Evolutionary conservation across 306 rosid genomes (phyloP).

Genomic region (Vigna nakashimae): DNA sequence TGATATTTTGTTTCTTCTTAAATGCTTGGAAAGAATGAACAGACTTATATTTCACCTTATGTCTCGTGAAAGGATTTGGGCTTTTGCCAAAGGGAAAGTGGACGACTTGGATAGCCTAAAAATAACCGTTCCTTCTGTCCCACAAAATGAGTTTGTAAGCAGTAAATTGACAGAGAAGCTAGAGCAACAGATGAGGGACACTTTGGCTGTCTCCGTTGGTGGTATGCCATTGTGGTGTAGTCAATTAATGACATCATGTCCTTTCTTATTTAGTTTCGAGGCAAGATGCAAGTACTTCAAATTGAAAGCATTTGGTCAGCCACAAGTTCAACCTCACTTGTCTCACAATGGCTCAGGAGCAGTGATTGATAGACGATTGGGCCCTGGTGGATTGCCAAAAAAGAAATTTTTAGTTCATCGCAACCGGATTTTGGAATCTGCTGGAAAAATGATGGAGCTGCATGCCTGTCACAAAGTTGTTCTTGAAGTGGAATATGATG

Average conservation of each 20-base stretch:
- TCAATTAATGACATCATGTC: slow-evolving; percentile 79
- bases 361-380: slow-evolving; percentile 57
- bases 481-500: slow-evolving; percentile 92
- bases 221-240: slow-evolving; percentile 93
- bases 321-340: slow-evolving; percentile 55
- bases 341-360: slow-evolving; percentile 61
- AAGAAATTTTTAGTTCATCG: slow-evolving; percentile 87
- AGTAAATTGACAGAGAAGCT: slow-evolving; percentile 91
- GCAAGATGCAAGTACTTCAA: slow-evolving; percentile 91
- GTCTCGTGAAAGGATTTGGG: slow-evolving; percentile 82
- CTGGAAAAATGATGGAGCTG: slow-evolving; percentile 86
- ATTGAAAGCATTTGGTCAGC: slow-evolving; percentile 77
- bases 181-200: slow-evolving; percentile 95
- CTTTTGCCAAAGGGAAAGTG: slow-evolving; percentile 83
- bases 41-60: slow-evolving; percentile 71
- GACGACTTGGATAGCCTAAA: slow-evolving; percentile 69
- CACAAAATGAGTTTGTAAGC: slow-evolving; percentile 86
- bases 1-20: slow-evolving; percentile 77
- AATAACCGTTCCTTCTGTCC: slow-evolving; percentile 60
- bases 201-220: slow-evolving; percentile 72
- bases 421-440: slow-evolving; percentile 75
- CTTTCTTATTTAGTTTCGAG: slow-evolving; percentile 89
- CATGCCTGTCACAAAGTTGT: slow-evolving; percentile 73
- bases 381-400: slow-evolving; percentile 65
- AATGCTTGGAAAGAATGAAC: slow-evolving; percentile 82